Evolutionary conservation across 2,329 filamentous ascomycete genomes (phyloP).

Genomic region (Ophiocordyceps camponoti-floridani): DNA sequence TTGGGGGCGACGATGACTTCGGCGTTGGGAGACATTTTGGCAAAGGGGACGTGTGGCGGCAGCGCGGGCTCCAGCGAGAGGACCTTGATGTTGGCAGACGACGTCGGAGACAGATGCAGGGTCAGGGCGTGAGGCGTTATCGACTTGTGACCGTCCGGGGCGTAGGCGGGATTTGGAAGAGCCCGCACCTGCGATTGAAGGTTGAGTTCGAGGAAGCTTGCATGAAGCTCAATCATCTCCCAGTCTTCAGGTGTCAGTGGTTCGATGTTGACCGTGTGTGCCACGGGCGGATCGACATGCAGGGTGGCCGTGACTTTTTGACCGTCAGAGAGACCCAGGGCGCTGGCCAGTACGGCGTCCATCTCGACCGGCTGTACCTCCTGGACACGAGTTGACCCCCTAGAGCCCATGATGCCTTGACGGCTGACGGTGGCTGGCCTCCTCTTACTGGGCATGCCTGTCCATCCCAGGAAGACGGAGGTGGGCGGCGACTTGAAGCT

Average conservation of each 20-base stretch:
- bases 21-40: slow-evolving; percentile 82
- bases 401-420: slow-evolving; percentile 48
- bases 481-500: slow-evolving; percentile 29
- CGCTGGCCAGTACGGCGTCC: slow-evolving; percentile 65
- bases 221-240: slow-evolving; percentile 97
- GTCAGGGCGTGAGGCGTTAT: slow-evolving; percentile 62
- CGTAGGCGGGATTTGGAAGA: slow-evolving; percentile 66
- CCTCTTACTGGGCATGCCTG: slow-evolving; percentile 89
- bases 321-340: slow-evolving; percentile 62
- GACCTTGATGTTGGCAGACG: slow-evolving; percentile 80
- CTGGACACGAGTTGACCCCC: slow-evolving; percentile 48
- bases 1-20: slow-evolving; percentile 97
- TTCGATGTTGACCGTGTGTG: slow-evolving; percentile 92
- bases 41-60: slow-evolving; percentile 54
- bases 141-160: slow-evolving; percentile 27
- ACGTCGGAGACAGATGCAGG: slow-evolving; percentile 84
- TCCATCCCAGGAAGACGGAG: slow-evolving; percentile 86
- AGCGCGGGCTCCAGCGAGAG: slow-evolving; percentile 65
- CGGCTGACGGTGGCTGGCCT: slow-evolving; percentile 56
- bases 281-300: slow-evolving; percentile 78
- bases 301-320: slow-evolving; percentile 57
- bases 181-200: slow-evolving; percentile 84
- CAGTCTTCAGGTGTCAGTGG: slow-evolving; percentile 89
- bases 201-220: slow-evolving; percentile 87
- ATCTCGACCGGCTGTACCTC: slow-evolving; percentile 68